Base-by-base conservation (phyloP, 2,329 filamentous ascomycete genomes). In the Penicillium freii region DNA sequence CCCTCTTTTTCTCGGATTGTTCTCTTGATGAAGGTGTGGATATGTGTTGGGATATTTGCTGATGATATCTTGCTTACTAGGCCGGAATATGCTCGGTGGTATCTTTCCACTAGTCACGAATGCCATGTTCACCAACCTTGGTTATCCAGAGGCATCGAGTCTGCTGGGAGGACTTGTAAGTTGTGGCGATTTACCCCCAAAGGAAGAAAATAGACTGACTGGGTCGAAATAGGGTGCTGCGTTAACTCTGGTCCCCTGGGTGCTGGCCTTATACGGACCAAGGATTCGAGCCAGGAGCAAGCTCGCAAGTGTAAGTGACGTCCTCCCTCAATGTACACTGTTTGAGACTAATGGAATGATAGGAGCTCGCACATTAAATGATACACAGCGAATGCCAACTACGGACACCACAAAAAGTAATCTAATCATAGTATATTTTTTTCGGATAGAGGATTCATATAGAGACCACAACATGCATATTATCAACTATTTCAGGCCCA, bases 181-280 rank as follows among this genome's bases (percentile, higher is more conserved):
- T 66, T 51, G 9, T 15, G 5, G 7, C 5, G 1, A 29, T 27
- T 15, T 40, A 3, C 25, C 33, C 4, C 19, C 15, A 4, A 7
- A 25, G 10, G 0, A 23, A 25, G 13, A 17, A 11, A 21, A 4
- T 36, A n/a, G 7, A 33, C 62, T 66, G 51, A 68, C 17, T 19
- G 3, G 15, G 29, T 4, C n/a, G 8, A 31, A 52, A 23, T 27
- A 77, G 71, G 83, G 81, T 2, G 77, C 79, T 2, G 56, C 82
- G 2, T 73, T 97, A 60, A 92, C 90, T 0, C 71, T 89, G 2
- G 91, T 96, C n/a, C 93, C 92, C 0, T 97, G 91, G 90, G 86
- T 92, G 0, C 73, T 97, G 51, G 83, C 92, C 0, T 84, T 94
- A 33, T 94, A 85, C 64, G 93, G 92, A 0, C 85, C 88, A 34